phyloP scores from a whole-genome alignment of 768 basidiomycete genomes.

The Russula vinacea region DNA sequence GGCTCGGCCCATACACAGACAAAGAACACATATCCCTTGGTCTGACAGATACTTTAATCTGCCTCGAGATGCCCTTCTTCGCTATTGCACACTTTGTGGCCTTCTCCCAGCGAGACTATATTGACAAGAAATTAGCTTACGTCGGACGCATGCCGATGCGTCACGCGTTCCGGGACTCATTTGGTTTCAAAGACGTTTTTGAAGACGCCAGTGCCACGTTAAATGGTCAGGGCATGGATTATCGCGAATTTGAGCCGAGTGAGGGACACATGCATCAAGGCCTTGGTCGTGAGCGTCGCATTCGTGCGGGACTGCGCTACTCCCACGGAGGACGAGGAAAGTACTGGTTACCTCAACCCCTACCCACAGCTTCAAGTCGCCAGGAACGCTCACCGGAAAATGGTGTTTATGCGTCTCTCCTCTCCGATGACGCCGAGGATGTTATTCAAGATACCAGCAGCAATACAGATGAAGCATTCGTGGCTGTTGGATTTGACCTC shows the following conservation, averaged over 20 bases:
- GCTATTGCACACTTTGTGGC: conserved; percentile 94
- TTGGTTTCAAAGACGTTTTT: conserved; percentile 81
- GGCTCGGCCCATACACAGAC: conserved; percentile 84
- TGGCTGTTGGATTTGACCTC: conserved; percentile 49
- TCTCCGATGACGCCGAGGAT: conserved; percentile 57
- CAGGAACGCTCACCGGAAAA: conserved; percentile 49
- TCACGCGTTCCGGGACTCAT: conserved; percentile 84
- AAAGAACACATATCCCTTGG: conserved; percentile 86
- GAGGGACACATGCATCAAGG: conserved; percentile 93
- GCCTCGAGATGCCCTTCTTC: conserved; percentile 96
- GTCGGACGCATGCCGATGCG: conserved; percentile 88
- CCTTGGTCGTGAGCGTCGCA: conserved; percentile 76
- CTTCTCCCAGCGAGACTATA: conserved; percentile 86
- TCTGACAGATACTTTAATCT: conserved; percentile 87
- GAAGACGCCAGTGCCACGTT: conserved; percentile 82
- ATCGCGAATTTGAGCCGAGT: conserved; percentile 93
- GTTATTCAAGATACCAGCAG: conserved; percentile 66
- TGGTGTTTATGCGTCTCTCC: conserved; percentile 66
- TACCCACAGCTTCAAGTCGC: conserved; percentile 45
- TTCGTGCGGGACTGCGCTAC: conserved; percentile 89
- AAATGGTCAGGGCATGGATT: conserved; percentile 87
- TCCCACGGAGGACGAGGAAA: conserved; percentile 86
- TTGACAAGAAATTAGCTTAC: conserved; percentile 57
- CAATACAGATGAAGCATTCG: conserved; percentile 51
- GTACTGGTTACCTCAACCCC: conserved; percentile 90